phyloP scores from a whole-genome alignment of 2,329 filamentous ascomycete genomes.

The Metarhizium anisopliae region DNA sequence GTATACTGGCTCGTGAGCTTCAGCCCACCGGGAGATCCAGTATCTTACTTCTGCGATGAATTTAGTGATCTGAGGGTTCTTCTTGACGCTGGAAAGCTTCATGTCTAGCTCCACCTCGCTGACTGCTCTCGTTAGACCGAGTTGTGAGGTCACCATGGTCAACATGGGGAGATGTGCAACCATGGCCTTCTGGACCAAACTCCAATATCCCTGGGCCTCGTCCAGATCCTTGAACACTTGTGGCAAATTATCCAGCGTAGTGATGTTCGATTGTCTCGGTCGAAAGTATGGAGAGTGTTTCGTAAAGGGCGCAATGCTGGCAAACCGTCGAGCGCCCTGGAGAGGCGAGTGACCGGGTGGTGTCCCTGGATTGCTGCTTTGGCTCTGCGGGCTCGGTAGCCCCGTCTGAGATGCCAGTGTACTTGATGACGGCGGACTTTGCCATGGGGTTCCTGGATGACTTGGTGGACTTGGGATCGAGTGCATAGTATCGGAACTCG shows the following conservation, averaged over 20 bases:
- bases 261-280: conserved; percentile 21
- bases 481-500: background rate
- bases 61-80: conserved; percentile 19
- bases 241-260: conserved; percentile 23
- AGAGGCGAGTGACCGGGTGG: conserved; percentile 11
- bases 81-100: conserved; percentile 21
- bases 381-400: conserved; percentile 25
- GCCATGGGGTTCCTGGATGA: conserved; percentile 19
- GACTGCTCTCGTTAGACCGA: conserved; percentile 18
- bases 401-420: conserved; percentile 10
- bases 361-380: conserved; percentile 17
- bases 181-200: conserved; percentile 26
- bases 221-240: conserved; percentile 20
- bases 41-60: conserved; percentile 27
- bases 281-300: conserved; percentile 29
- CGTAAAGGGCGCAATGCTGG: conserved; percentile 26
- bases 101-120: conserved; percentile 18
- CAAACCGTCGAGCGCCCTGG: conserved; percentile 14
- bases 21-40: conserved; percentile 31
- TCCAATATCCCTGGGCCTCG: conserved; percentile 30
- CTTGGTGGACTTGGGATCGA: conserved; percentile 14
- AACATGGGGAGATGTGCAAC: conserved; percentile 27
- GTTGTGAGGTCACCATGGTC: conserved; percentile 20
- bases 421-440: conserved; percentile 3
- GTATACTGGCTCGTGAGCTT: conserved; percentile 28